Base-by-base conservation (phyloP, 768 basidiomycete genomes). In the Nidularia pulvinata region DNA sequence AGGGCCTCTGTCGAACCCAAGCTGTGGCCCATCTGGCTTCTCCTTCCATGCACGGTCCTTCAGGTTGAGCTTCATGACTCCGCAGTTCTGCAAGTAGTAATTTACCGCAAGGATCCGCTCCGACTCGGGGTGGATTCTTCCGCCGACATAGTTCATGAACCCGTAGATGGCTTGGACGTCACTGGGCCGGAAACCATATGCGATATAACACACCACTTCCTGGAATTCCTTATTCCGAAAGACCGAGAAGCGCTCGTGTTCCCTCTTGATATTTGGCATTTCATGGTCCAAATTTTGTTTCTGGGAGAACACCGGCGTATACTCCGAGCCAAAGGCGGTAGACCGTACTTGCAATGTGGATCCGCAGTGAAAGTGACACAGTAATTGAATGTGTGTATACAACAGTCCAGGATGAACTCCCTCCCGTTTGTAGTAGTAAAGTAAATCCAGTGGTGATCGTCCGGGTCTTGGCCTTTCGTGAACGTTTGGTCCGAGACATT, bases 391-490 rank as follows among this genome's bases (percentile, higher is more conserved):
- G 70, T 68, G 58, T 68, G 75, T 72, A 79, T 73, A 39, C 61
- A 66, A 39, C 67, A 66, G 50, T 81, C 77, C 37, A 81, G 59
- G 14, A 63, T 62, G 30, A 79, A 54, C 32, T 75, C 69, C 48
- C 78, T 69, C 3, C 76, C 78, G 3, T 66, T 56, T 1, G 74
- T 55, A 1, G 75, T 78, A 6, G 60, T 75, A 67, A 81, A 79
- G 56, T 77, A 82, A 6, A 80, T 64, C 77, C 78, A 80, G 56
- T 79, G 78, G 54, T 79, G 78, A 19, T 79, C 72, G 33, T 73
- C 54, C 1, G 77, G 75, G 55, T 78, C 70, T 48, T 78, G 77
- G 4, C 74, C 71, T 45, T 63, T 61, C 22, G 52, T 47, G 33
- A 72, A 65, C 1, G 53, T 59, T 5, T 59, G 48, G 3, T 65